A percentile compares a stretch with the other conserved stretches of the same genome.
Evolutionary conservation across 1,284 basidiomycete genomes (phyloP).

Genomic region (Salmacisia buchloeana): DNA sequence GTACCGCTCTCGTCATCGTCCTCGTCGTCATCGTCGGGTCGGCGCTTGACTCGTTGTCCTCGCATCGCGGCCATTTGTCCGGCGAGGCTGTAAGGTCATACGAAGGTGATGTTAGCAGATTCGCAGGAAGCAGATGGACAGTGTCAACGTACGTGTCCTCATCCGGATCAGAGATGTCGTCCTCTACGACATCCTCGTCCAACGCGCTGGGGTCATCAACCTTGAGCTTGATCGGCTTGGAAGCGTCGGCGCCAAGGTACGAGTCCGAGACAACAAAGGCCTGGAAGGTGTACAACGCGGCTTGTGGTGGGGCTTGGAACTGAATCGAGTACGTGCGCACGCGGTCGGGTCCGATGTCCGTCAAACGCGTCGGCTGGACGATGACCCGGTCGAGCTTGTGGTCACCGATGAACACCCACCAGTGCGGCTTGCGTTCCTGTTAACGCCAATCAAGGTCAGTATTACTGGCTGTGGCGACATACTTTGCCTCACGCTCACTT

Average conservation of each 20-base stretch:
- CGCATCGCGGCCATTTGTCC: conserved; percentile 98
- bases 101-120: neutral
- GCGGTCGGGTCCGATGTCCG: conserved; percentile 59
- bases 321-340: conserved; percentile 80
- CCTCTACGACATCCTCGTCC: conserved; percentile 23
- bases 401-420: conserved; percentile 70
- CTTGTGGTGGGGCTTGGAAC: conserved; percentile 85
- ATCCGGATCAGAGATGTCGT: conserved; percentile 49
- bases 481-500: conserved; percentile 56
- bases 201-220: conserved; percentile 65
- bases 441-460: neutral
- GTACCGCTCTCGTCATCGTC: conserved; percentile 25
- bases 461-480: neutral
- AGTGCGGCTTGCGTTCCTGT: conserved; percentile 42
- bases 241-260: conserved; percentile 70
- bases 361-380: conserved; percentile 78
- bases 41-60: conserved; percentile 72
- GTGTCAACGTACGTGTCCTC: conserved; percentile 32
- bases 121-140: conserved; percentile 58
- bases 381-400: conserved; percentile 82
- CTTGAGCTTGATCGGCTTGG: conserved; percentile 51
- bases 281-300: conserved; percentile 84
- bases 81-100: conserved; percentile 65
- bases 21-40: conserved; percentile 55
- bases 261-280: conserved; percentile 79